Base-by-base conservation (phyloP, 495 filamentous ascomycete genomes). In the Penicillium egyptiacum region DNA sequence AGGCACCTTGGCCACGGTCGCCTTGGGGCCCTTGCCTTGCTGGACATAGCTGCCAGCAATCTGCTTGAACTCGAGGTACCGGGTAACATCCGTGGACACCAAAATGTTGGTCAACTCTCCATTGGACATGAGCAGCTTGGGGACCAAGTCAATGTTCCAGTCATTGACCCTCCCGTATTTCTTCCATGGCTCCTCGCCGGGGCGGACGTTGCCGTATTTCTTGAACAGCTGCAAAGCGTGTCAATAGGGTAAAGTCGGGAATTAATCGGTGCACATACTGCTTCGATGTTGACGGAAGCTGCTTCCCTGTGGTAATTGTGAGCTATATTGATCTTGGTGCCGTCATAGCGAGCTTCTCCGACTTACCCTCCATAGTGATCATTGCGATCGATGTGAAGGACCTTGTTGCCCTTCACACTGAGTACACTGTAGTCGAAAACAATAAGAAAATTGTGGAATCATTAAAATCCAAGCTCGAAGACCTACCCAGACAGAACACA, bases 131-230 rank as follows among this genome's bases (percentile, higher is more conserved):
- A 99, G 81, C 50, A 99, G 84, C 81, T 99, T 99, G 57, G 94
- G 93, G 44, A 98, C 91, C 61, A 99, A 81, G 68, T 98, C 95
- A 74, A 99, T 93, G 79, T 97, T 98, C 94, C 94, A 99, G 82
- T 99, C 94, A 79, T 99, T 97, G 72, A 88, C 79, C 55, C 95
- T 83, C 63, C 93, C 88, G 75, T 96, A 95, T 75, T 96, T 89
- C 83, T 96, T 92, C 95, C 93, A 96, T 59, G 92, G 92, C 78
- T 96, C 91, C 64, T 92, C 89, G 59, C 88, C 92, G 60, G 83
- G 74, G 59, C 71, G 69, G 66, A 85, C 87, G 76, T 94, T 92
- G 73, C 89, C 88, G 74, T 96, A 94, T 70, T 91, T 91, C 79
- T 94, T 93, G 83, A 96, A 97, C 59, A 97, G 87, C 89, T 96